Percentiles rank a stretch among this genome's conserved stretches.
Conservation (phyloP, 2,329 filamentous ascomycete species). For the Parastagonospora nodorum region DNA sequence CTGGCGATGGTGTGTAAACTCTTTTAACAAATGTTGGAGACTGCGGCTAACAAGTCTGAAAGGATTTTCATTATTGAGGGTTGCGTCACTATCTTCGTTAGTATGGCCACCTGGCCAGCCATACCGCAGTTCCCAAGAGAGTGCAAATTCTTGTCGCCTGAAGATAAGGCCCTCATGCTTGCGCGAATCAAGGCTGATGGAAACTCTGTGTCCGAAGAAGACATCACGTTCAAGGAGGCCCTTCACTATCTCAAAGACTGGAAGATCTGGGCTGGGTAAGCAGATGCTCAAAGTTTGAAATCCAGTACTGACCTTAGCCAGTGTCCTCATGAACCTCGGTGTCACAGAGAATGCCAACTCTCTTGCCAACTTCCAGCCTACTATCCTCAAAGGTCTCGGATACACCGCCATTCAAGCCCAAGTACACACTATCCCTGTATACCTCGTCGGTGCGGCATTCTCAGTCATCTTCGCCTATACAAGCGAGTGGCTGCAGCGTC, state of each 20-base stretch:
- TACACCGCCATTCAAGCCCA: conserved; percentile 42
- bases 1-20: conserved; percentile 33
- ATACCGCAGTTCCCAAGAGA: conserved; percentile 57
- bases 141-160: conserved; percentile 56
- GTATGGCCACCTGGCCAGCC: conserved; percentile 53
- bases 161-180: conserved; percentile 58
- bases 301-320: conserved; percentile 2
- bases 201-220: conserved; percentile 52
- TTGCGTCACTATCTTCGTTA: conserved; percentile 56
- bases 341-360: conserved; percentile 41
- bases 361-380: conserved; percentile 40
- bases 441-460: conserved; percentile 36
- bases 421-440: conserved; percentile 44
- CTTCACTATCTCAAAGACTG: conserved; percentile 52
- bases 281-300: conserved; percentile 40
- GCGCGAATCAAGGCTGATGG: conserved; percentile 57
- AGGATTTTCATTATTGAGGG: conserved; percentile 67
- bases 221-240: conserved; percentile 54
- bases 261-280: conserved; percentile 62
- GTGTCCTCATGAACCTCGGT: conserved; percentile 35
- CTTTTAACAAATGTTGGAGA: too few relatives aligned
- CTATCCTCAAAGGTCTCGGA: conserved; percentile 43
- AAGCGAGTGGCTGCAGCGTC: conserved; percentile 31
- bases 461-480: conserved; percentile 36
- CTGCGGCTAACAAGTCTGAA: too few relatives aligned